Conservation (phyloP, 345 rosid genomes). For the Eucalyptus regnans region DNA sequence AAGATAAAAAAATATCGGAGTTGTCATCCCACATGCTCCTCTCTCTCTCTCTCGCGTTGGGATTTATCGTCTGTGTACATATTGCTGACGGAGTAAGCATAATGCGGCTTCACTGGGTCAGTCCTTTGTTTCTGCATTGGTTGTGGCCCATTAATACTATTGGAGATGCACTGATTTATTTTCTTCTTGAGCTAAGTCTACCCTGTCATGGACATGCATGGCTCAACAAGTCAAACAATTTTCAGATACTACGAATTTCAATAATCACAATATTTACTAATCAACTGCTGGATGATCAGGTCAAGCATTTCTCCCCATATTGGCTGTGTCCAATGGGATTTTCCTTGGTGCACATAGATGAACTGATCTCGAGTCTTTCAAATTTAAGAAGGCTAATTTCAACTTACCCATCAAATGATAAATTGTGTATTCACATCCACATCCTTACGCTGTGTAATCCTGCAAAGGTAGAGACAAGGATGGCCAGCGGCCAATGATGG, state of each 20-base stretch:
- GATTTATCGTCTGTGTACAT: no score
- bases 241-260: neutral
- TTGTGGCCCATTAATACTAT: neutral
- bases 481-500: no score
- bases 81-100: no score
- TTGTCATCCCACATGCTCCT: conserved; percentile 44
- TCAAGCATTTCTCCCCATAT: neutral
- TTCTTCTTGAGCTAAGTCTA: neutral
- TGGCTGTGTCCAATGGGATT: neutral
- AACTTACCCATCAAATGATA: no score
- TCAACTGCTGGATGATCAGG: neutral
- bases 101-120: no score
- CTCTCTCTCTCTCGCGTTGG: neutral
- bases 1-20: conserved; percentile 55
- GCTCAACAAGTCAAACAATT: neutral
- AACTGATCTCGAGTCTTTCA: neutral
- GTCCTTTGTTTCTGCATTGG: no score
- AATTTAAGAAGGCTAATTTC: neutral
- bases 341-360: neutral
- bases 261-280: neutral
- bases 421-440: no score
- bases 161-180: neutral
- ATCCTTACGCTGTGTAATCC: no score
- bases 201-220: neutral
- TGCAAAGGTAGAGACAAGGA: no score